Evolutionary conservation across 2,329 filamentous ascomycete species (phyloP), one percentile per base, ranked within the genome.

Genomic region (Alternaria sp.): DNA sequence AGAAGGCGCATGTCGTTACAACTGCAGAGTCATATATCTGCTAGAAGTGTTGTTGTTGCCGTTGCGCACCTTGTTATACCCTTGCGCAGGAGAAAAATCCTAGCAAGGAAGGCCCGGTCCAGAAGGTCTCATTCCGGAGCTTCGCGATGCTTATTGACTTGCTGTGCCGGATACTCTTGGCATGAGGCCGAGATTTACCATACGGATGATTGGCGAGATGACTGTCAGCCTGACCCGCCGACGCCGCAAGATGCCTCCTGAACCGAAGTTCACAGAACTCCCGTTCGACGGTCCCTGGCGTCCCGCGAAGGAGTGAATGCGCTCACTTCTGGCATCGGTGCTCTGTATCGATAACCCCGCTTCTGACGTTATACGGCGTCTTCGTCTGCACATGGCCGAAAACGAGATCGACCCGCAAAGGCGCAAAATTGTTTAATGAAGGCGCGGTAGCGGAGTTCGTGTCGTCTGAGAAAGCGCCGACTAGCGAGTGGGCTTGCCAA

Each of bases 401-500:
- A 34, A 42, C 48, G 50, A 33, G 53, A 58, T 52, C 44, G 41
- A 52, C 21, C 21, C n/a, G 50, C 17, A 39, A 45, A 29, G 41
- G 49, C 54, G 50, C 45, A 49, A 45, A 44, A 26, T 40, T 44
- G 56, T 61, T 66, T 62, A 66, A 73, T 74, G 67, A 70, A 74
- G 68, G 69, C 56, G 54, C 61, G 45, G 71, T 70, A 67, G 67
- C 69, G 74, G 64, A 61, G 51, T 66, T 69, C 70, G 70, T 64
- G 57, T 49, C 46, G 70, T 75, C 61, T 71, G 62, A 67, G 45
- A 59, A 54, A 53, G 65, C 71, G 72, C 71, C 67, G 67, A 62
- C 29, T 48, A 67, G 67, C 71, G 68, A 57, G 54, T 63, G 50
- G 61, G 56, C 64, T 63, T 67, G 54, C 52, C 63, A 49, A 44